Evolutionary conservation across 495 filamentous ascomycete genomes (phyloP).

Genomic region (Collariella sp.): DNA sequence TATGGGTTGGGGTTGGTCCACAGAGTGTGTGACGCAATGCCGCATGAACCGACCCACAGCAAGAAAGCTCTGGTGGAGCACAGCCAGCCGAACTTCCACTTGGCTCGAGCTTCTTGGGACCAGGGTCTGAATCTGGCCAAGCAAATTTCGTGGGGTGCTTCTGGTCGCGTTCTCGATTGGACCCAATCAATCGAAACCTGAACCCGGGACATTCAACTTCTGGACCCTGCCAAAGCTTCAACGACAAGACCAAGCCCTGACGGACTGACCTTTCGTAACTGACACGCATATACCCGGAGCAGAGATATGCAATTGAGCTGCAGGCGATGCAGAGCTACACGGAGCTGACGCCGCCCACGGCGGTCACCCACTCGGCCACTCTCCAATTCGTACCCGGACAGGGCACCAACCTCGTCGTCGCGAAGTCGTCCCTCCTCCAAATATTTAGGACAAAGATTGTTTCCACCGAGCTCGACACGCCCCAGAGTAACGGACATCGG

Average conservation of each 20-base stretch:
- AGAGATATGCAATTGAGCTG: constrained; percentile 21
- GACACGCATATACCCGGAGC: neutral
- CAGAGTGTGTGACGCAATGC: constrained; percentile 25
- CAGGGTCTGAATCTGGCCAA: too few relatives aligned
- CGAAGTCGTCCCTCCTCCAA: constrained; percentile 83
- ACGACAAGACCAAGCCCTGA: neutral
- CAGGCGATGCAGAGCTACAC: constrained; percentile 61
- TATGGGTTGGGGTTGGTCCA: neutral
- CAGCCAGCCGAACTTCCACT: neutral
- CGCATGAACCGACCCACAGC: constrained; percentile 1
- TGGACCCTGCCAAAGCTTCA: neutral
- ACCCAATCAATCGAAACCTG: neutral
- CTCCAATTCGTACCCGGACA: constrained; percentile 67
- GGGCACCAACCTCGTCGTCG: constrained; percentile 76
- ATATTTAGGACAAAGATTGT: constrained; percentile 59
- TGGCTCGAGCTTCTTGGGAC: neutral
- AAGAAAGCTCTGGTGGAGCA: constrained; percentile 16
- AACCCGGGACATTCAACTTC: too few relatives aligned
- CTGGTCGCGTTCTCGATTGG: neutral
- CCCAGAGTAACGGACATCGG: constrained; percentile 18
- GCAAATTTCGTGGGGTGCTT: neutral
- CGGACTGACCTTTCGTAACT: too few relatives aligned
- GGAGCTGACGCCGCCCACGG: constrained; percentile 84
- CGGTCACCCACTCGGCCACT: constrained; percentile 78
- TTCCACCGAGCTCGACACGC: constrained; percentile 44